Evolutionary conservation across 1,139 yeast genomes (phyloP).

Genomic region (Kodamaea alishanica): DNA sequence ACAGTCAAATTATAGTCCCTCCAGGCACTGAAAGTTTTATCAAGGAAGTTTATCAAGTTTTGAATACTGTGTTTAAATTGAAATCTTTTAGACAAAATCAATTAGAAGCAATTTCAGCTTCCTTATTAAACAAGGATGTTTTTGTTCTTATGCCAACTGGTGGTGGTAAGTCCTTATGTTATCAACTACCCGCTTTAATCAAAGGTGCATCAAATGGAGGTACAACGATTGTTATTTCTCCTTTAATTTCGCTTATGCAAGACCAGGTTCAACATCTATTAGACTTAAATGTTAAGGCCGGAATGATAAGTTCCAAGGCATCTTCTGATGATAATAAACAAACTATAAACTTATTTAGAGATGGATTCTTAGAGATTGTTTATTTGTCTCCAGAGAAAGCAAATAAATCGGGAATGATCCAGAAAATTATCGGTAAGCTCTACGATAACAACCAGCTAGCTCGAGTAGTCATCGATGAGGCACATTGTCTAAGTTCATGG

Average conservation of each 20-base stretch:
- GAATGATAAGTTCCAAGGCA: constrained; percentile 82
- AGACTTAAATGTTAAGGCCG: constrained; percentile 68
- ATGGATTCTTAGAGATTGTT: constrained; percentile 69
- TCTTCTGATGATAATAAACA: constrained; percentile 60
- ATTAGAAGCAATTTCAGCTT: constrained; percentile 78
- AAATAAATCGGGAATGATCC: constrained; percentile 69
- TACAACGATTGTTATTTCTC: constrained; percentile 89
- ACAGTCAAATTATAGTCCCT: constrained; percentile 10
- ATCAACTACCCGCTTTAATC: constrained; percentile 89
- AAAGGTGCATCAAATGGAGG: constrained; percentile 72
- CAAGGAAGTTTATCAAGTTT: constrained; percentile 56
- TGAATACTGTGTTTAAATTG: constrained; percentile 60
- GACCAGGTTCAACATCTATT: constrained; percentile 88
- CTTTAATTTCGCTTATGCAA: constrained; percentile 93
- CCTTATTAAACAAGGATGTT: constrained; percentile 78
- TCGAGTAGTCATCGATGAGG: constrained; percentile 92
- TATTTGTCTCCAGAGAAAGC: constrained; percentile 97
- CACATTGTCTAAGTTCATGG: constrained; percentile 98
- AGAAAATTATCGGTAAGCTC: constrained; percentile 56
- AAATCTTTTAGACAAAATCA: constrained; percentile 78
- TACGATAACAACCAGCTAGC: constrained; percentile 61
- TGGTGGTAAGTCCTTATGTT: constrained; percentile 95
- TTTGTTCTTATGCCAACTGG: constrained; percentile 99
- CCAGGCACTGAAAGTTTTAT: constrained; percentile 38
- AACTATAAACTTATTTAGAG: constrained; percentile 58